Base-by-base conservation (phyloP, 176 grass and related monocot species). In the Calamus simplicifolius region DNA sequence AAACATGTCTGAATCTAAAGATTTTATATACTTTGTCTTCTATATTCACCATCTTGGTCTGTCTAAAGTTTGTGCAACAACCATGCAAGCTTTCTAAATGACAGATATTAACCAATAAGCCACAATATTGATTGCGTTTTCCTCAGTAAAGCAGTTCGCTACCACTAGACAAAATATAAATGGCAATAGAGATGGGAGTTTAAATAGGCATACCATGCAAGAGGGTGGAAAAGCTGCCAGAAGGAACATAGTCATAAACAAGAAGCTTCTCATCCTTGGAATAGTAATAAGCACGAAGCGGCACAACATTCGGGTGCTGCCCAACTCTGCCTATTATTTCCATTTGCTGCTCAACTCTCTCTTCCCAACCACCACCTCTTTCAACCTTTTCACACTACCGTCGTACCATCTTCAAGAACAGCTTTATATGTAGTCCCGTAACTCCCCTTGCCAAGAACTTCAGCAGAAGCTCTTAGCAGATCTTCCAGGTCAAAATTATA, bases 211-310 rank as follows among this genome's bases (percentile, higher is more conserved):
- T 98, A 98, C 93, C 93, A 65, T 98, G 93, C 79, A 98, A 85
- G 58, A 82, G 74, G 71, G 76, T 19, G 28, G 78, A 79, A 12
- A 98, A 79, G 77, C 81, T 98, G 60, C 93, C 87, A 70, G 71
- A 56, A 25, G 75, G 78, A 27, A 83, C 56, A 73, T 85, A 88
- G 63, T 98, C 93, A 98, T 81, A 98, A 62, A 98, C 88, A 10
- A 98, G 79, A 49, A 98, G 81, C 48, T 98, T 98, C 56, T 98
- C 93, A 78, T 98, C 93, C 54, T 98, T 98, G 53, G 93, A 98
- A 74, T 91, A 98, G 71, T 98, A 98, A 57, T 98, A 98, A 71
- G 93, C 87, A 72, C 84, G 78, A 69, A 98, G 71, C 3, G 93
- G 87, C 43, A 85, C 49, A 53, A 98, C 70, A 82, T 92, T 88